Conservation (phyloP, 805 yeast genomes). For the Ogataea dorogensis region DNA sequence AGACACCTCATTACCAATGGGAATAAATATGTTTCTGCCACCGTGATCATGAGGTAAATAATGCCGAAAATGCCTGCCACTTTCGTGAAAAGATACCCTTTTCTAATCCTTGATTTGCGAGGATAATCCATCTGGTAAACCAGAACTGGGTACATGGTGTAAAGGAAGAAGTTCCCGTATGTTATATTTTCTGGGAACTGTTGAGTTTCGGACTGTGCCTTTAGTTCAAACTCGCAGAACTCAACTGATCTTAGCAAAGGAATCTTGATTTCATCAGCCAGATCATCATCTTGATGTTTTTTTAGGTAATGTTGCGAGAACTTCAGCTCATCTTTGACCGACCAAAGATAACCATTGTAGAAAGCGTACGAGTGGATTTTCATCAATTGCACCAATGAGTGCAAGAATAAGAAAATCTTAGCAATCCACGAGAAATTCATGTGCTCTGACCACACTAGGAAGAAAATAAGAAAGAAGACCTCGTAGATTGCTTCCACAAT, state of each 20-base stretch:
- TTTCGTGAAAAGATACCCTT: slow-evolving; percentile 67
- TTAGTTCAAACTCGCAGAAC: slow-evolving; percentile 73
- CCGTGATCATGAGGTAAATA: slow-evolving; percentile 73
- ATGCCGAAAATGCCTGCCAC: slow-evolving; percentile 83
- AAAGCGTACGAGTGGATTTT: slow-evolving; percentile 92
- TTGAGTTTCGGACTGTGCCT: slow-evolving; percentile 46
- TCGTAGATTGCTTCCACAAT: slow-evolving; percentile 57
- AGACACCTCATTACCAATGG: slow-evolving; percentile 68
- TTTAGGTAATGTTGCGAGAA: slow-evolving; percentile 46
- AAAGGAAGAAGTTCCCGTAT: slow-evolving; percentile 64
- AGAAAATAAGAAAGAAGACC: slow-evolving; percentile 48
- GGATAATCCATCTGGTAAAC: slow-evolving; percentile 85
- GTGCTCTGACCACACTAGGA: slow-evolving; percentile 54
- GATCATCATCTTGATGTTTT: slow-evolving; percentile 35
- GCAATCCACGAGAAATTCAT: slow-evolving; percentile 84
- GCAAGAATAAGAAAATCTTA: slow-evolving; percentile 78
- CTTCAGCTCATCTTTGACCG: slow-evolving; percentile 50
- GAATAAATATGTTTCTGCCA: slow-evolving; percentile 72
- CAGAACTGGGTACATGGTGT: slow-evolving; percentile 84
- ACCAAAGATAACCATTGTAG: slow-evolving; percentile 89
- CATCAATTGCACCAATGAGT: slow-evolving; percentile 85
- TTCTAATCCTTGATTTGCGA: slow-evolving; percentile 64
- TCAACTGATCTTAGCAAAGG: slow-evolving; percentile 49
- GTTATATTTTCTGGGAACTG: slow-evolving; percentile 75
- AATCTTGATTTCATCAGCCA: slow-evolving; percentile 32